Percentiles rank a stretch among this genome's conserved stretches.
These are phyloP conservation scores for Corylus heterophylla DNA, from an alignment of 306 rosid genomes.

Conservation along the genomic window DNA sequence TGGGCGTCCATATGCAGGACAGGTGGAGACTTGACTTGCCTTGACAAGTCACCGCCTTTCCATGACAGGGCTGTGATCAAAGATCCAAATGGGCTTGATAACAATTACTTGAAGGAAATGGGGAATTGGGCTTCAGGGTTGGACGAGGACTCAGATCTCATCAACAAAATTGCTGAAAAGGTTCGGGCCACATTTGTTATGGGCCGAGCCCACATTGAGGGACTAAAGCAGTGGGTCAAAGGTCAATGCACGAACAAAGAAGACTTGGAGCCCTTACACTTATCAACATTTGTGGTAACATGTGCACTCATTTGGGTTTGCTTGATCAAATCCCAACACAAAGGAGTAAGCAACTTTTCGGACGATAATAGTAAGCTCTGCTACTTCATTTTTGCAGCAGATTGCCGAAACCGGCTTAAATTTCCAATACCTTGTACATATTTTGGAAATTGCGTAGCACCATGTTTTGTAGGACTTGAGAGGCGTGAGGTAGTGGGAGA, in stretches of 20 bases:
- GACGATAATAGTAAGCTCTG: not conserved
- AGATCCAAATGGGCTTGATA: slow-evolving; percentile 31
- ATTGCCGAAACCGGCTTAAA: slow-evolving; percentile 37
- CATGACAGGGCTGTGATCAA: slow-evolving; percentile 21
- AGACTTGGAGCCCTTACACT: not conserved
- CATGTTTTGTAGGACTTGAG: not conserved
- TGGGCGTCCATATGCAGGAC: slow-evolving; percentile 37
- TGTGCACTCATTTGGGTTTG: slow-evolving; percentile 38
- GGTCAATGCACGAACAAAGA: not conserved
- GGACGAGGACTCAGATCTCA: not conserved
- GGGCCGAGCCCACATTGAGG: slow-evolving; percentile 12
- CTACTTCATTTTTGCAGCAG: slow-evolving; percentile 32
- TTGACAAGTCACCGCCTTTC: slow-evolving; percentile 20
- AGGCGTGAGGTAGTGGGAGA: slow-evolving; percentile 32
- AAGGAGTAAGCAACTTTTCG: not conserved
- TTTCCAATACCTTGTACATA: slow-evolving; percentile 33
- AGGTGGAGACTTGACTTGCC: slow-evolving; percentile 5
- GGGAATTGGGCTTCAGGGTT: not conserved
- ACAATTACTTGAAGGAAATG: not conserved
- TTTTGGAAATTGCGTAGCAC: slow-evolving; percentile 8
- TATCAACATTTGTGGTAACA: slow-evolving; percentile 38
- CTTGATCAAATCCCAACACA: slow-evolving; percentile 10
- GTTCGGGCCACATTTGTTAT: slow-evolving; percentile 19
- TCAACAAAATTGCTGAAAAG: not conserved
- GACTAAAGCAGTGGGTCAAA: slow-evolving; percentile 19